These are phyloP conservation scores for Zopfia rhizophila DNA, from an alignment of 2,329 filamentous ascomycete genomes.

Conservation along the genomic window DNA sequence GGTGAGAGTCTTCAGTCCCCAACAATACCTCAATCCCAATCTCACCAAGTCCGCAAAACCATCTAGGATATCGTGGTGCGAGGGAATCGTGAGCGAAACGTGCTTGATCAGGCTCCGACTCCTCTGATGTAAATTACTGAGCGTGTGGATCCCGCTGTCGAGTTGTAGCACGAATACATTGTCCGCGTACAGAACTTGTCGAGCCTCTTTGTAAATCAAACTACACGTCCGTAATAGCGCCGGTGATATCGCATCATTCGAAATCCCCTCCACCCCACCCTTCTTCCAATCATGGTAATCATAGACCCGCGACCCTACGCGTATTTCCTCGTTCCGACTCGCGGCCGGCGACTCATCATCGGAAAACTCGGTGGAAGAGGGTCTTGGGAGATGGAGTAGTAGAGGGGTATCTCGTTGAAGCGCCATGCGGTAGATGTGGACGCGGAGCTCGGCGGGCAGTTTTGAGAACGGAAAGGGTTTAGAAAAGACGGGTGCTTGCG, in stretches of 20 bases:
- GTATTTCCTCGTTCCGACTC: constrained; percentile 4
- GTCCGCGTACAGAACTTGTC: constrained; percentile 49
- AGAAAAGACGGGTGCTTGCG: background rate
- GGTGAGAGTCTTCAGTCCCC: constrained; percentile 55
- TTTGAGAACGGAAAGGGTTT: constrained; percentile 52
- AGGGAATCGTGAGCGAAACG: constrained; percentile 56
- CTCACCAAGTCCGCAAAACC: constrained; percentile 59
- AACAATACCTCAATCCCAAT: constrained; percentile 58
- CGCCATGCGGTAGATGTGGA: constrained; percentile 56
- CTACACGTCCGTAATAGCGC: constrained; percentile 53
- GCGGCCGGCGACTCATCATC: constrained; percentile 6
- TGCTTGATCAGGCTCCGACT: constrained; percentile 56
- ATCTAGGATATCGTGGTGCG: constrained; percentile 59
- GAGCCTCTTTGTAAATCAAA: constrained; percentile 52
- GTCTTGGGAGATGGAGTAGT: constrained; percentile 37
- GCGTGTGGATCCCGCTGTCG: constrained; percentile 49
- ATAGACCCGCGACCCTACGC: background rate
- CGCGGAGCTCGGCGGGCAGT: constrained; percentile 58
- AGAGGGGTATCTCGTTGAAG: constrained; percentile 43
- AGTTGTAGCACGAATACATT: constrained; percentile 52
- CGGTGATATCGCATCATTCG: constrained; percentile 48
- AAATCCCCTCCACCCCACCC: background rate
- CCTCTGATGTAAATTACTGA: constrained; percentile 55
- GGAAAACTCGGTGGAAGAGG: constrained; percentile 21
- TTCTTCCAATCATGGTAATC: background rate